Base-by-base conservation (phyloP, 1,139 yeast genomes). In the Nematodospora anomalae region DNA sequence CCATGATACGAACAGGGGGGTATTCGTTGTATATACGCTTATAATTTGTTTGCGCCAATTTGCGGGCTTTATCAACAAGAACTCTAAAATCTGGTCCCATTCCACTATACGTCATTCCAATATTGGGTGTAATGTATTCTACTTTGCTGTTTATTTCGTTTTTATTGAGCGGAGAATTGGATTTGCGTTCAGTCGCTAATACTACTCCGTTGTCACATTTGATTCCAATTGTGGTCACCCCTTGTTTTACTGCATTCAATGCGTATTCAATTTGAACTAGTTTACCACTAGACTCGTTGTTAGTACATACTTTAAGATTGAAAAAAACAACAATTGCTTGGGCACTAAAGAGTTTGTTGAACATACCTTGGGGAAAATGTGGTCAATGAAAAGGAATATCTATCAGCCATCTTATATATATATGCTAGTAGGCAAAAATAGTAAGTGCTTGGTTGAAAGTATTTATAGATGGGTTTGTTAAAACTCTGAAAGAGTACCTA, bases 41-140 rank as follows among this genome's bases (percentile, higher is more conserved):
- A 65, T 94, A 94, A 55, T 85, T 79, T 13, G 96, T 82, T 61
- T 94, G 98, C 28, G 97, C 88, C 45, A 85, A 81, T 61, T 88
- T 90, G 53, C 99, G 79, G 10, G 97, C 92, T 60, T 84, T 84
- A 62, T 92, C 97, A 30, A 90, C 89, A 36, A 94, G 76, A 14
- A 94, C 96, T 49, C 99, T 76, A 70, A 86, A 94, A 62, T 94
- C 99, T 14, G 99, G 98, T 10, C 98, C 98, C 97, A 94, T 90
- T 20, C 99, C 99, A 12, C 96, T 79, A 65, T 94, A 94, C 4
- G 95, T 89, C 78, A 92, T 88, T 41, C 97, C 98, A 48, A 92
- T 87, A 57, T 92, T 89, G 27, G 98, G 98, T 2, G 98, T 89
- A 52, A 94, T 79, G 42, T 79, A 68, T 38, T 88, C 84, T 28